Evolutionary conservation across 495 filamentous ascomycete genomes (phyloP).

Genomic region (Cairneyella variabilis): DNA sequence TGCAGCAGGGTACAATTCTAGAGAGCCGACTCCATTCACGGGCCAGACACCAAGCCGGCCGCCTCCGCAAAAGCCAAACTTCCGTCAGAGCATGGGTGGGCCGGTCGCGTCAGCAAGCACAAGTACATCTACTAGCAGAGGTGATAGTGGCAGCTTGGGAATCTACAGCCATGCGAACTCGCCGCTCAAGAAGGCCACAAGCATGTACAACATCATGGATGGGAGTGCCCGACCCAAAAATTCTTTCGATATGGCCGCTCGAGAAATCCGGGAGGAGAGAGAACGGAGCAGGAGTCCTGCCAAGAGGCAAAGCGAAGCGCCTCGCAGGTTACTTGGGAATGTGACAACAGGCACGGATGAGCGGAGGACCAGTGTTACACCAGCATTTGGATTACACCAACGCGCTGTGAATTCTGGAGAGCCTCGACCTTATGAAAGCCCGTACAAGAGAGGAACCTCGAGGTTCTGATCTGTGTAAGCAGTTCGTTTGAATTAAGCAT

Average conservation of each 20-base stretch:
- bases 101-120: constrained; percentile 24
- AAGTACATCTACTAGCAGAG: constrained; percentile 29
- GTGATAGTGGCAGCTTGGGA: constrained; percentile 73
- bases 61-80: constrained; percentile 54
- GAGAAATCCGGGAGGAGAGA: constrained; percentile 32
- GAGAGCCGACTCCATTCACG: constrained; percentile 21
- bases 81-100: constrained; percentile 34
- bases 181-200: constrained; percentile 64
- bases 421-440: too few species aligned
- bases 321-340: not conserved
- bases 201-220: constrained; percentile 41
- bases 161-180: constrained; percentile 78
- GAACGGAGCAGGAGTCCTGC: constrained; percentile 24
- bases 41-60: constrained; percentile 25
- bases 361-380: constrained; percentile 19
- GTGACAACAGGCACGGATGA: constrained; percentile 1
- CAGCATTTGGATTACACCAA: constrained; percentile 13
- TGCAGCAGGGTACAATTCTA: constrained; percentile 15
- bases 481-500: constrained; percentile 1
- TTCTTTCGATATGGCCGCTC: constrained; percentile 48
- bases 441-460: constrained; percentile 18
- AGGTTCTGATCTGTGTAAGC: constrained; percentile 13
- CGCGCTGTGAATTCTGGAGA: constrained; percentile 9
- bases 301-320: constrained; percentile 20
- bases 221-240: constrained; percentile 34